Percentiles rank a stretch among this genome's conserved stretches.
phyloP scores from a whole-genome alignment of 768 basidiomycete genomes.

The Calocera cornea region DNA sequence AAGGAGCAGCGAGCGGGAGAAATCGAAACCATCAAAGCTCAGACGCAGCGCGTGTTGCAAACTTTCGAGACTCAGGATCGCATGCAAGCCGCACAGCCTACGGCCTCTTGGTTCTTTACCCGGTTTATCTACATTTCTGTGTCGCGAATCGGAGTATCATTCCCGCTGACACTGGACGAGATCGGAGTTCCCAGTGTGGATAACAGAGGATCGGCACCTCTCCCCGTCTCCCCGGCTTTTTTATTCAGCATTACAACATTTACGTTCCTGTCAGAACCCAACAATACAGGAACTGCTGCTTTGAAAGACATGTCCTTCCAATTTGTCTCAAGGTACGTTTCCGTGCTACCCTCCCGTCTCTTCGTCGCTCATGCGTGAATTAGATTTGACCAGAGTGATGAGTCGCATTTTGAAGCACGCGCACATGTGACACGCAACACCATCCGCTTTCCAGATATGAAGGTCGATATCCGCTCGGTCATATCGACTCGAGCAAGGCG shows the following conservation, averaged over 20 bases:
- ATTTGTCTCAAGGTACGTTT: slow-evolving; percentile 58
- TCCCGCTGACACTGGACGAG: slow-evolving; percentile 60
- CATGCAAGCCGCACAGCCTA: slow-evolving; percentile 7
- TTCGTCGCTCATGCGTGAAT: background rate
- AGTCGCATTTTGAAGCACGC: slow-evolving; percentile 57
- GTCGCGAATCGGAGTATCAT: slow-evolving; percentile 71
- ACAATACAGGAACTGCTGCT: slow-evolving; percentile 62
- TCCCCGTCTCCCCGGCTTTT: slow-evolving; percentile 55
- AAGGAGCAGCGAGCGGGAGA: slow-evolving; percentile 65
- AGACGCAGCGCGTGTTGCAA: slow-evolving; percentile 55
- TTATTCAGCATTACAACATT: slow-evolving; percentile 70
- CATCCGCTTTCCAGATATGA: slow-evolving; percentile 69
- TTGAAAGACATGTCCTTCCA: slow-evolving; percentile 70
- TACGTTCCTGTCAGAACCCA: slow-evolving; percentile 55
- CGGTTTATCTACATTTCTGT: slow-evolving; percentile 26
- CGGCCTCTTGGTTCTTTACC: slow-evolving; percentile 25
- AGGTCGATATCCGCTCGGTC: slow-evolving; percentile 51
- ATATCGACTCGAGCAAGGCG: slow-evolving; percentile 36
- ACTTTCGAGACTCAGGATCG: slow-evolving; percentile 44
- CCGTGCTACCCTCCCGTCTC: background rate
- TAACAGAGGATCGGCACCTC: slow-evolving; percentile 25
- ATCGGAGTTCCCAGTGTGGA: slow-evolving; percentile 35
- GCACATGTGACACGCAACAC: slow-evolving; percentile 56
- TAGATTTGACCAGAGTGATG: slow-evolving; percentile 65
- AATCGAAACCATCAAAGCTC: slow-evolving; percentile 70